phyloP scores from a whole-genome alignment of 2,329 filamentous ascomycete species.

The Trichoderma sp. region DNA sequence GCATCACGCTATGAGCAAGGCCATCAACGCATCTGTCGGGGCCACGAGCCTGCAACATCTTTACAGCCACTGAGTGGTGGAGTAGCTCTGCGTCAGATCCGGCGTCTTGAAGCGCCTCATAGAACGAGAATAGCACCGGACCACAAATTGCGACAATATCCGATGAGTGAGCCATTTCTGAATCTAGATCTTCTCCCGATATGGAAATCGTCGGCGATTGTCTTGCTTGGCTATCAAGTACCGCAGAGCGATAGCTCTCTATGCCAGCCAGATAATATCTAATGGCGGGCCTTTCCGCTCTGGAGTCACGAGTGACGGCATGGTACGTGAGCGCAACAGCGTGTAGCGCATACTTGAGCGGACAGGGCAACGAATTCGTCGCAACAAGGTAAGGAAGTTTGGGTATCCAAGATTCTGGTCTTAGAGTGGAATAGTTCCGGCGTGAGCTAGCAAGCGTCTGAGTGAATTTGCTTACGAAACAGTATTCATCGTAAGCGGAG shows the following conservation, averaged over 20 bases:
- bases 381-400: conserved; percentile 11
- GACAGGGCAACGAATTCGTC: conserved; percentile 4
- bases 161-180: not conserved
- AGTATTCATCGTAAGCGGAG: conserved; percentile 14
- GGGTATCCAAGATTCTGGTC: conserved; percentile 17
- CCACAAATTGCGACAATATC: conserved; percentile 8
- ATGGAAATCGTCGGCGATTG: not conserved
- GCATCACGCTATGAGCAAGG: conserved; percentile 16
- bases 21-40: conserved; percentile 8
- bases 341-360: conserved; percentile 17
- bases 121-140: conserved; percentile 21
- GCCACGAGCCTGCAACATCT: conserved; percentile 15
- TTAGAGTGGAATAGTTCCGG: not conserved
- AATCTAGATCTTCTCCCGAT: not conserved
- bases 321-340: conserved; percentile 14
- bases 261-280: conserved; percentile 4
- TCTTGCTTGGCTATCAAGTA: not conserved
- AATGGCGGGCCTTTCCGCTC: not conserved
- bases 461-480: conserved; percentile 7
- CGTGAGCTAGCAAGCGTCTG: conserved; percentile 14
- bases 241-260: conserved; percentile 1
- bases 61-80: conserved; percentile 3
- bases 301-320: conserved; percentile 1
- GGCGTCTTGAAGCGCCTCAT: not conserved
- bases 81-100: conserved; percentile 4